A percentile compares a stretch with the other conserved stretches of the same genome.
phyloP scores from a whole-genome alignment of 2,329 filamentous ascomycete genomes.

The Diaporthe vaccinii region DNA sequence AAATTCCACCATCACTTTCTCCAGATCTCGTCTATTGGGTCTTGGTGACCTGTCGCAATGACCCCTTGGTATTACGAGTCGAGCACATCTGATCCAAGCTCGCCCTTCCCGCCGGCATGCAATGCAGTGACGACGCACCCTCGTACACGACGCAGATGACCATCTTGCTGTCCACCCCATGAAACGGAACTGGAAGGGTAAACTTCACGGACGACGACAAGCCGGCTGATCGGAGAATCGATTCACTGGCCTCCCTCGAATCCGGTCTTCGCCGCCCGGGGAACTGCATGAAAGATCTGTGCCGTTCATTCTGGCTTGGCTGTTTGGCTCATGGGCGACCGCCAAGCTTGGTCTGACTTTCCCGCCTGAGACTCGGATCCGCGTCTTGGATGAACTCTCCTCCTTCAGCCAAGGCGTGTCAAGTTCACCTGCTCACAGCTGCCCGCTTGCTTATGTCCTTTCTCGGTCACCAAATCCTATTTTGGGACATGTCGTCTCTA shows the following conservation, averaged over 20 bases:
- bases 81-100: not conserved
- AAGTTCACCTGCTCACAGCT: constrained; percentile 2
- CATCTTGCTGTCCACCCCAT: not conserved
- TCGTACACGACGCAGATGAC: not conserved
- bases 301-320: constrained; percentile 16
- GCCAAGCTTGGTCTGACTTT: constrained; percentile 12
- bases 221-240: constrained; percentile 7
- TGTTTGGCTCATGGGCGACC: not conserved
- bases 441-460: not conserved
- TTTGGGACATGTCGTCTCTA: constrained; percentile 22
- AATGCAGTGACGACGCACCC: not conserved
- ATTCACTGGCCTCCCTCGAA: constrained; percentile 1
- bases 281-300: constrained; percentile 19
- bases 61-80: not conserved
- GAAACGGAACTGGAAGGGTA: not conserved
- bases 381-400: constrained; percentile 16
- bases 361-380: constrained; percentile 19
- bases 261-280: not conserved
- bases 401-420: constrained; percentile 13
- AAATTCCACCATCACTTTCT: not conserved
- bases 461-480: constrained; percentile 2
- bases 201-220: constrained; percentile 13
- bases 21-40: not conserved
- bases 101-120: not conserved
- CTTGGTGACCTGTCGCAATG: not conserved